These are phyloP conservation scores for Anthostomella pinea DNA, from an alignment of 2,329 filamentous ascomycete genomes.

Conservation along the genomic window DNA sequence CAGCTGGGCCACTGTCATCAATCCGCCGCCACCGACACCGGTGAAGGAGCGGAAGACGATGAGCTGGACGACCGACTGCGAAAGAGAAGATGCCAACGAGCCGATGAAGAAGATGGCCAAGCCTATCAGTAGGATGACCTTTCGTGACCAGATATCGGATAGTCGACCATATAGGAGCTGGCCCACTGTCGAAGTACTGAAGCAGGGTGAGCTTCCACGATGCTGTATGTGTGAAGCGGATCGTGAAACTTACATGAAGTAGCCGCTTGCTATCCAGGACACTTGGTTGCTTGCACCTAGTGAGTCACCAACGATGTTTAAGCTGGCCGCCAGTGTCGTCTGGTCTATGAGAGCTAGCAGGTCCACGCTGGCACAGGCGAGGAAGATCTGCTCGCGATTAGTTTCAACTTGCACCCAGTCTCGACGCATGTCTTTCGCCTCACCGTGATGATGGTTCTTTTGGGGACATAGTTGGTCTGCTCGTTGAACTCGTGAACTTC, in stretches of 20 bases:
- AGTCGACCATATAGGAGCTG: slow-evolving; percentile 45
- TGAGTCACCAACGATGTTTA: slow-evolving; percentile 52
- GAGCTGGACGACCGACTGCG: slow-evolving; percentile 38
- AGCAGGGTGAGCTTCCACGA: neutral
- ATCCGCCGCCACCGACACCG: slow-evolving; percentile 28
- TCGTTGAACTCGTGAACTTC: slow-evolving; percentile 44
- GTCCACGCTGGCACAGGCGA: slow-evolving; percentile 55
- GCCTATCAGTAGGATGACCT: slow-evolving; percentile 37
- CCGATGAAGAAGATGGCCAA: slow-evolving; percentile 42
- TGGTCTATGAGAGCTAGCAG: slow-evolving; percentile 56
- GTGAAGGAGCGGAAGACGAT: slow-evolving; percentile 41
- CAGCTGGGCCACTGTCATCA: slow-evolving; percentile 31
- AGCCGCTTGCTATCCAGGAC: slow-evolving; percentile 54
- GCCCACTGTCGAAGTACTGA: slow-evolving; percentile 43
- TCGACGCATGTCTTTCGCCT: slow-evolving; percentile 6
- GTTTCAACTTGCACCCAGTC: slow-evolving; percentile 9
- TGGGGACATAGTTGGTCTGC: slow-evolving; percentile 55
- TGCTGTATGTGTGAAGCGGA: neutral
- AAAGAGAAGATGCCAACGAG: slow-evolving; percentile 41
- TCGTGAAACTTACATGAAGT: slow-evolving; percentile 47
- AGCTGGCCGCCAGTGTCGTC: slow-evolving; percentile 53
- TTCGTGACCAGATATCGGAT: slow-evolving; percentile 47
- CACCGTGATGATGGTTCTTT: slow-evolving; percentile 50
- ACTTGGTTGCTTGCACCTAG: slow-evolving; percentile 47
- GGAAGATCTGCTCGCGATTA: slow-evolving; percentile 45